phyloP scores from a whole-genome alignment of 2,329 filamentous ascomycete species.

The Monosporascus ibericus region DNA sequence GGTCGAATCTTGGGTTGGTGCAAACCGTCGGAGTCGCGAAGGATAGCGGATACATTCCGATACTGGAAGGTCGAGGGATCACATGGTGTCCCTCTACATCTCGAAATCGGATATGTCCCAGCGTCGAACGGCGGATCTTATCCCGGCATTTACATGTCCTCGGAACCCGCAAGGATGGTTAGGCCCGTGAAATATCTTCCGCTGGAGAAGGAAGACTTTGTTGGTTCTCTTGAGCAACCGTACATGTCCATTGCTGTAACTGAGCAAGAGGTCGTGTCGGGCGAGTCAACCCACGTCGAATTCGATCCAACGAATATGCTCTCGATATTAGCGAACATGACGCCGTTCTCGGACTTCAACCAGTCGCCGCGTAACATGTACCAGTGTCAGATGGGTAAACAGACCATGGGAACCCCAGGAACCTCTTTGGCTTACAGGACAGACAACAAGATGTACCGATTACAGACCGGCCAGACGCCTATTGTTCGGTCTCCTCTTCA shows the following conservation, averaged over 20 bases:
- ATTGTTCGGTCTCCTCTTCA: constrained; percentile 88
- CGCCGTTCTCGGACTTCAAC: constrained; percentile 97
- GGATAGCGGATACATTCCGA: constrained; percentile 79
- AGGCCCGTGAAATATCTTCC: constrained; percentile 89
- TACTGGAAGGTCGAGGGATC: constrained; percentile 93
- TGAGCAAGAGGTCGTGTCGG: constrained; percentile 81
- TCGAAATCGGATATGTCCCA: constrained; percentile 90
- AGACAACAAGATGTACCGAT: constrained; percentile 92
- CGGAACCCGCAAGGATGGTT: constrained; percentile 78
- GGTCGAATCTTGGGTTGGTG: constrained; percentile 88
- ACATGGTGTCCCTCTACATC: constrained; percentile 70
- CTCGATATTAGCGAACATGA: constrained; percentile 97
- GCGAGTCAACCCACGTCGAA: constrained; percentile 88
- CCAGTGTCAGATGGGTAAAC: constrained; percentile 98
- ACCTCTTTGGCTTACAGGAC: constrained; percentile 80
- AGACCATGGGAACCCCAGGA: constrained; percentile 95
- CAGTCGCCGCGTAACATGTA: constrained; percentile 99
- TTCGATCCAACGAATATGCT: constrained; percentile 93
- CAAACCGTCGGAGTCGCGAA: constrained; percentile 71
- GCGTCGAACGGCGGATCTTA: constrained; percentile 89
- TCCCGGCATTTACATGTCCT: constrained; percentile 91
- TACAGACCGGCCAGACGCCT: constrained; percentile 94
- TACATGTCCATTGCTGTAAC: constrained; percentile 97
- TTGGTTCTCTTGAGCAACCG: constrained; percentile 91
- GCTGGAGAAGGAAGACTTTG: constrained; percentile 76